These are phyloP conservation scores for Eimeria tenella DNA, from an alignment of 169 alveolate genomes.

Conservation along the genomic window DNA sequence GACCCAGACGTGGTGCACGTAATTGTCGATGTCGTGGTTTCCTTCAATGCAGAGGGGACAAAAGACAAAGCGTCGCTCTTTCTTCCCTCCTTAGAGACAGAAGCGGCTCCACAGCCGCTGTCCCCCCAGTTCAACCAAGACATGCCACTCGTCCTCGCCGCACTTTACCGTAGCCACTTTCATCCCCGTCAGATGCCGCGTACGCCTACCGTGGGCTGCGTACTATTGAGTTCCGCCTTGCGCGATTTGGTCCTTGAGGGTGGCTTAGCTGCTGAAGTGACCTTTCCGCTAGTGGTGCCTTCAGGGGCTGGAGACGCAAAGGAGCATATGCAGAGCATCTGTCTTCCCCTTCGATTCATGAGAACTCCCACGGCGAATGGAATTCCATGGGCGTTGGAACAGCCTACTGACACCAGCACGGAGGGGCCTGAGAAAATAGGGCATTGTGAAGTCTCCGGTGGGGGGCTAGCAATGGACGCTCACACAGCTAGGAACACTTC, in stretches of 20 bases:
- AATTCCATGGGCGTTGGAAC: background rate
- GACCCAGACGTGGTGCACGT: background rate
- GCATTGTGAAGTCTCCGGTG: background rate
- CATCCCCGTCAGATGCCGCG: background rate
- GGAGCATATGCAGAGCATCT: background rate
- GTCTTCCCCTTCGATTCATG: conserved; percentile 32
- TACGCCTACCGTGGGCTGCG: background rate
- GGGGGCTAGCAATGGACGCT: background rate
- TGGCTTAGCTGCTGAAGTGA: conserved; percentile 9
- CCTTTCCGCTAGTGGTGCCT: conserved; percentile 16
- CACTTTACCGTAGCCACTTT: conserved; percentile 20
- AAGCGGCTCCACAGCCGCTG: conserved; percentile 29
- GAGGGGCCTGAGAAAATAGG: background rate
- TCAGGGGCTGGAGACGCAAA: background rate
- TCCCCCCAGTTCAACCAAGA: conserved; percentile 26
- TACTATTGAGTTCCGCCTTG: background rate
- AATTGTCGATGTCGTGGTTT: conserved; percentile 25
- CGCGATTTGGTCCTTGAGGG: conserved; percentile 22
- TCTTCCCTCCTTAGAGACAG: background rate
- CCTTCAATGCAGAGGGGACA: conserved; percentile 4
- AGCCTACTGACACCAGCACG: too few species aligned
- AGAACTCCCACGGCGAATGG: background rate
- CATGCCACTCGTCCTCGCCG: conserved; percentile 34
- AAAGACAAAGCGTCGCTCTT: background rate
- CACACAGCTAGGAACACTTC: background rate